phyloP scores from a whole-genome alignment of 306 rosid genomes.

The Potentilla sterilis region DNA sequence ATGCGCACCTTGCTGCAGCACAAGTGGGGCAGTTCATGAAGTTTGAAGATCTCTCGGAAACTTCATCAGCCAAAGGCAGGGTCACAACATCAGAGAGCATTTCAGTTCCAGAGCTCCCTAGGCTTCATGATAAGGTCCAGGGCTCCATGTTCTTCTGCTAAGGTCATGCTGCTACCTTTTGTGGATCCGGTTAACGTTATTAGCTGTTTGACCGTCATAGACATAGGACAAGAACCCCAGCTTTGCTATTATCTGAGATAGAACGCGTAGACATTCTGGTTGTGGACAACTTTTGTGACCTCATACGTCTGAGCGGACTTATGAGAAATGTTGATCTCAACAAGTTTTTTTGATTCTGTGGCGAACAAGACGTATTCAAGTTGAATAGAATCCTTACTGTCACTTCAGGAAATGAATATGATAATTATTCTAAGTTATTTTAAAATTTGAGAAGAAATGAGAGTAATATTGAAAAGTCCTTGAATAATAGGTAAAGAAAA shows the following conservation, averaged over 20 bases:
- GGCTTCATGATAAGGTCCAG: slow-evolving; percentile 47
- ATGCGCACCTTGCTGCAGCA: slow-evolving; percentile 90
- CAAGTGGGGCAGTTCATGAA: slow-evolving; percentile 72
- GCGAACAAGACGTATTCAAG: not conserved
- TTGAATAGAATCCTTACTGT: not conserved
- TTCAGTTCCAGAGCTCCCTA: slow-evolving; percentile 71
- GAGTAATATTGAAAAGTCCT: not conserved
- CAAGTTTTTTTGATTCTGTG: not conserved
- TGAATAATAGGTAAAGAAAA: not conserved
- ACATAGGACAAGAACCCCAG: slow-evolving; percentile 21
- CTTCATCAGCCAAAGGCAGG: slow-evolving; percentile 37
- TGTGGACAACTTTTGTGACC: slow-evolving; percentile 6
- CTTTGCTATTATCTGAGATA: slow-evolving; percentile 27
- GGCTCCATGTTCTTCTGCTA: slow-evolving; percentile 86
- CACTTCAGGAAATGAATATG: not conserved
- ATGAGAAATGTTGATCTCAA: not conserved
- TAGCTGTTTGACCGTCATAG: slow-evolving; percentile 12
- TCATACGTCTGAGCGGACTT: not conserved
- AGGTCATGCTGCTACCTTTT: slow-evolving; percentile 24
- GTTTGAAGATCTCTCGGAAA: slow-evolving; percentile 58
- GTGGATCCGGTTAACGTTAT: slow-evolving; percentile 25
- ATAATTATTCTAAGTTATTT: not conserved
- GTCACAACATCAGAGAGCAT: slow-evolving; percentile 28
- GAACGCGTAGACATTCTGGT: slow-evolving; percentile 7
- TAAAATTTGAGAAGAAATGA: not conserved